Evolutionary conservation across 257 asterid genomes (phyloP).

Genomic region (Plantago ovata): DNA sequence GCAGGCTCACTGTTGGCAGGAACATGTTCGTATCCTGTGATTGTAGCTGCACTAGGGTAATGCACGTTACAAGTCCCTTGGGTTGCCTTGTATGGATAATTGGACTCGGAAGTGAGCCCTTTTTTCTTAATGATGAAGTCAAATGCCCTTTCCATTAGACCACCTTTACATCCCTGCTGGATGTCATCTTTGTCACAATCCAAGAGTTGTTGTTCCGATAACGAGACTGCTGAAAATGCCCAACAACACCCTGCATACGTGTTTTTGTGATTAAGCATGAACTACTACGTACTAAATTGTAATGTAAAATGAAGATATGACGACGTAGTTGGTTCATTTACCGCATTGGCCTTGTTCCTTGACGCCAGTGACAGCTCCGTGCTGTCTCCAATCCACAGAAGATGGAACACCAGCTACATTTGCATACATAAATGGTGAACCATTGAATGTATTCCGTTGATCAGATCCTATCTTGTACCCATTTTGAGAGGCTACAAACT

Average conservation of each 20-base stretch:
- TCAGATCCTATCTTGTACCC: constrained; percentile 22
- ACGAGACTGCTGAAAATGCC: constrained; percentile 4
- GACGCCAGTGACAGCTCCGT: constrained; percentile 35
- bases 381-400: constrained; percentile 30
- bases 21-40: constrained; percentile 5
- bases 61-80: background rate
- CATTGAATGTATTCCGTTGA: background rate
- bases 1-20: constrained; percentile 11
- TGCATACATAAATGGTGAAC: constrained; percentile 20
- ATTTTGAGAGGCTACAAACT: constrained; percentile 27
- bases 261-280: background rate
- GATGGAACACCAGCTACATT: constrained; percentile 19
- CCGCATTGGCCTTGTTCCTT: constrained; percentile 36
- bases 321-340: background rate
- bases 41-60: background rate
- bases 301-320: too few relatives aligned
- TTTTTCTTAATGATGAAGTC: constrained; percentile 6
- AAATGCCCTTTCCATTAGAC: constrained; percentile 4
- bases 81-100: background rate
- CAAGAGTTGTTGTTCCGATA: constrained; percentile 11
- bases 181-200: constrained; percentile 9
- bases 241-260: background rate
- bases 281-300: background rate
- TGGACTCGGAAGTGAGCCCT: background rate
- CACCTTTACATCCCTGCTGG: constrained; percentile 1